Evolutionary conservation across 2,329 filamentous ascomycete species (phyloP).

Genomic region (Fusarium camptoceras): DNA sequence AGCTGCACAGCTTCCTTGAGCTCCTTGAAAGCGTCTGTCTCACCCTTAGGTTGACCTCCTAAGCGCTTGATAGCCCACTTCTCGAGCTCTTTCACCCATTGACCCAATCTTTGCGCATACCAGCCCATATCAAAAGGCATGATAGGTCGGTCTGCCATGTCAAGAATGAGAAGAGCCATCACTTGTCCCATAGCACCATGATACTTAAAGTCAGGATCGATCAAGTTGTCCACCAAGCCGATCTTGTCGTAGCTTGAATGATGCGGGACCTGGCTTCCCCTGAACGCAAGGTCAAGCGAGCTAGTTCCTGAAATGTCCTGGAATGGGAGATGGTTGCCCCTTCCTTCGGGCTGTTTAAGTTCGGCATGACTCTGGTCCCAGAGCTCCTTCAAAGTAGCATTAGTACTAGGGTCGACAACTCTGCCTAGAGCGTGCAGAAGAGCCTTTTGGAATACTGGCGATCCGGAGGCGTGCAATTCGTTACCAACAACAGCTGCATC

Average conservation of each 20-base stretch:
- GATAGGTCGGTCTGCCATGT: slow-evolving; percentile 83
- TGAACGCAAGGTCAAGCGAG: slow-evolving; percentile 86
- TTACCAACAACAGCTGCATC: slow-evolving; percentile 82
- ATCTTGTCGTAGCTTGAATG: slow-evolving; percentile 92
- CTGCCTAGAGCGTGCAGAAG: slow-evolving; percentile 80
- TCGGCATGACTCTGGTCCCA: slow-evolving; percentile 75
- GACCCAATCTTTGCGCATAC: slow-evolving; percentile 74
- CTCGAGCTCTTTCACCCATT: slow-evolving; percentile 75
- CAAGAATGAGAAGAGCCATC: slow-evolving; percentile 83
- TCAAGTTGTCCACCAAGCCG: slow-evolving; percentile 82
- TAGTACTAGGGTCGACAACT: slow-evolving; percentile 76
- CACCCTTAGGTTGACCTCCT: slow-evolving; percentile 21
- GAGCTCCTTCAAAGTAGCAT: slow-evolving; percentile 77
- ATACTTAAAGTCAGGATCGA: slow-evolving; percentile 85
- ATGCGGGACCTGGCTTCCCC: slow-evolving; percentile 73
- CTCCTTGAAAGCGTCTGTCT: slow-evolving; percentile 46
- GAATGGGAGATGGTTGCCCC: slow-evolving; percentile 89
- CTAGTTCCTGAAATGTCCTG: slow-evolving; percentile 91
- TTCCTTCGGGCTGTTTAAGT: slow-evolving; percentile 77
- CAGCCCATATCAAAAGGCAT: slow-evolving; percentile 82
- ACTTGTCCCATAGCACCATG: slow-evolving; percentile 84
- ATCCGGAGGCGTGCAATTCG: slow-evolving; percentile 81
- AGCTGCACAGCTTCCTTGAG: slow-evolving; percentile 68
- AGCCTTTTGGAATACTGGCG: slow-evolving; percentile 80
- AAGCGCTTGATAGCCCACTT: slow-evolving; percentile 64